A percentile compares a stretch with the other conserved stretches of the same genome.
Evolutionary conservation across 306 rosid genomes (phyloP).

Genomic region (Lathyrus sativus): DNA sequence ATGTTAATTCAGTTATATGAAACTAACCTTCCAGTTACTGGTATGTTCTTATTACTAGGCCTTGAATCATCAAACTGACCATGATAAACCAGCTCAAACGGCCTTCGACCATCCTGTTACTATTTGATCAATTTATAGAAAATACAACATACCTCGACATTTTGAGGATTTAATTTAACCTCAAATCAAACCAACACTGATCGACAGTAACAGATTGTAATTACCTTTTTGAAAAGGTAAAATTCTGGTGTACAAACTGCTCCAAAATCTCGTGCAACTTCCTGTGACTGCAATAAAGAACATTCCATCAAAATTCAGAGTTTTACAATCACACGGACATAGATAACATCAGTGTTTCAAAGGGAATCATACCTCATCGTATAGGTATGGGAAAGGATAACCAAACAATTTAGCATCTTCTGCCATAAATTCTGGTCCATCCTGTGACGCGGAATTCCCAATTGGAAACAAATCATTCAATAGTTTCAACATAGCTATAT

Average conservation of each 20-base stretch:
- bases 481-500: conserved; percentile 41
- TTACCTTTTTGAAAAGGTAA: conserved; percentile 82
- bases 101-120: conserved; percentile 94
- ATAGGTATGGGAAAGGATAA: conserved; percentile 89
- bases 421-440: conserved; percentile 89
- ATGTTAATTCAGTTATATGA: conserved; percentile 29
- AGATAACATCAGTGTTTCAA: not conserved
- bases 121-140: conserved; percentile 12
- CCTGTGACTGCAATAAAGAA: conserved; percentile 68
- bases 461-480: conserved; percentile 48
- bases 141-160: conserved; percentile 20
- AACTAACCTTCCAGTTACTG: conserved; percentile 86
- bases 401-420: conserved; percentile 77
- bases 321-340: conserved; percentile 30
- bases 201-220: conserved; percentile 9
- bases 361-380: conserved; percentile 65
- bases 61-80: conserved; percentile 98
- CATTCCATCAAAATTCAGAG: conserved; percentile 15
- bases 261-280: conserved; percentile 80
- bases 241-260: conserved; percentile 96
- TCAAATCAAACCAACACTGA: conserved; percentile 12
- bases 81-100: conserved; percentile 88
- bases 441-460: conserved; percentile 68
- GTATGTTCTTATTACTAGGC: conserved; percentile 68
- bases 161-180: conserved; percentile 2